phyloP scores from a whole-genome alignment of 2,329 filamentous ascomycete genomes.

The Magnaporthiopsis poae region DNA sequence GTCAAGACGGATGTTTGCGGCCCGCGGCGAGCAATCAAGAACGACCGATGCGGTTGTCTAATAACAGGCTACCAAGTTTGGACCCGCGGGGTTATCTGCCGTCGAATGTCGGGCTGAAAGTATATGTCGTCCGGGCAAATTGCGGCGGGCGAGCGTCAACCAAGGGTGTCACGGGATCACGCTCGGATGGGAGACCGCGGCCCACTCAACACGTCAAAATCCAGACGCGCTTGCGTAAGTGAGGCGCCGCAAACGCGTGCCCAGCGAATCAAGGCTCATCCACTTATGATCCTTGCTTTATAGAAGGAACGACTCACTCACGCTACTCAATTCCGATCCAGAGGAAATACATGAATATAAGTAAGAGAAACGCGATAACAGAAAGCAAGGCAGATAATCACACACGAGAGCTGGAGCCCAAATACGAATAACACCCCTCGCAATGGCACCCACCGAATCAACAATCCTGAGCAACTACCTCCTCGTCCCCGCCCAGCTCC shows the following conservation, averaged over 20 bases:
- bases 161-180: conserved; percentile 16
- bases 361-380: neutral
- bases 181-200: conserved; percentile 5
- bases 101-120: neutral
- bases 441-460: conserved; percentile 64
- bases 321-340: neutral
- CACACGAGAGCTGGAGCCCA: neutral
- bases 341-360: too few relatives aligned
- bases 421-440: conserved; percentile 13
- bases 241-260: neutral
- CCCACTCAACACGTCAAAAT: neutral
- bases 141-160: neutral
- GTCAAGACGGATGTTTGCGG: neutral
- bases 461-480: conserved; percentile 70
- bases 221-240: neutral
- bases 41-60: neutral
- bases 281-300: neutral
- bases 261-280: neutral
- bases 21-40: neutral
- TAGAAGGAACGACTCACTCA: neutral
- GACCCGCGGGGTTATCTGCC: neutral
- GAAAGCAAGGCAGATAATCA: neutral
- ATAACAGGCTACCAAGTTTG: neutral
- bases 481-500: conserved; percentile 63
- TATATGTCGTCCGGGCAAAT: neutral